phyloP scores from a whole-genome alignment of 2,329 filamentous ascomycete species.

The Colletotrichum australisinense region DNA sequence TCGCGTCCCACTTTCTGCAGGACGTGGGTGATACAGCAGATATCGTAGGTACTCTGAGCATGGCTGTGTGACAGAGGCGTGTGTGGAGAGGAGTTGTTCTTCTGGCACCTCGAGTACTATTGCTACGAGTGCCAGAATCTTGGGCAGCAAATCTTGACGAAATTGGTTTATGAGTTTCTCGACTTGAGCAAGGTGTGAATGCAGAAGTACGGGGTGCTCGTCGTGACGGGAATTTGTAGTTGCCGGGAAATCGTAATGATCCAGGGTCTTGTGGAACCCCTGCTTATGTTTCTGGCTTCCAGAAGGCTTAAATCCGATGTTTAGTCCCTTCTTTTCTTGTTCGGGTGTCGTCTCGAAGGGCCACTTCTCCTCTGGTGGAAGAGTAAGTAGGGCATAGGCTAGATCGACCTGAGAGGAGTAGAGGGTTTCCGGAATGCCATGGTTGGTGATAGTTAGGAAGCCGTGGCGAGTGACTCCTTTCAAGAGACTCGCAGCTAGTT shows the following conservation, averaged over 20 bases:
- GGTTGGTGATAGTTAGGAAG: background rate
- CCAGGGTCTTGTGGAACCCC: background rate
- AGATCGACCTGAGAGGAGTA: background rate
- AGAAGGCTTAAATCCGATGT: background rate
- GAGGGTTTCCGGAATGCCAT: background rate
- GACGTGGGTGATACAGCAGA: background rate
- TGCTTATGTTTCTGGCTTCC: background rate
- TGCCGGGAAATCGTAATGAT: background rate
- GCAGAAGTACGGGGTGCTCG: background rate
- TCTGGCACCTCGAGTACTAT: background rate
- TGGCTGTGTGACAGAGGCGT: background rate
- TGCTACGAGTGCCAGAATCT: background rate
- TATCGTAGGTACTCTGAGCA: constrained; percentile 3
- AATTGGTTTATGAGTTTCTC: background rate
- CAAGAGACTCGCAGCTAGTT: background rate
- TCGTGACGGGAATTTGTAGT: background rate
- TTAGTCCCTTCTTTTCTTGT: background rate
- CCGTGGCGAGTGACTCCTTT: background rate
- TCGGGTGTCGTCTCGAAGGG: background rate
- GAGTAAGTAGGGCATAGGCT: background rate
- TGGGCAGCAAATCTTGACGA: background rate
- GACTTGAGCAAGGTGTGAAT: background rate
- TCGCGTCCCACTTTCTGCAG: background rate
- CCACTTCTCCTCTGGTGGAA: background rate
- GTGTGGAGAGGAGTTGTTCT: background rate